These are phyloP conservation scores for Paecilomyces formosus DNA, from an alignment of 2,329 filamentous ascomycete species.

Conservation along the genomic window DNA sequence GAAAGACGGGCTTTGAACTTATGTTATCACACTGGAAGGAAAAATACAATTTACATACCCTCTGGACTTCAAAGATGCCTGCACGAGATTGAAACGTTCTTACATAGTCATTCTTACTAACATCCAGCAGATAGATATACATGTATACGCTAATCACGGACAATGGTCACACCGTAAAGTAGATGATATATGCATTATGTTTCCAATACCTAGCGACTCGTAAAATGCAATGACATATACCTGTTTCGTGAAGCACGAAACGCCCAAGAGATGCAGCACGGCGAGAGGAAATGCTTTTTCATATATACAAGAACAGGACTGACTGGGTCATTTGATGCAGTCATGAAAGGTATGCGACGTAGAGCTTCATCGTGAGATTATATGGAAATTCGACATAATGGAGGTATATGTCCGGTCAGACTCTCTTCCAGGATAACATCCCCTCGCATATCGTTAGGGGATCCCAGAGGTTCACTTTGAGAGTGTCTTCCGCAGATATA, in stretches of 20 bases:
- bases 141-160: too few species aligned
- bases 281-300: too few species aligned
- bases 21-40: not conserved
- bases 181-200: too few species aligned
- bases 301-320: too few species aligned
- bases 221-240: not conserved
- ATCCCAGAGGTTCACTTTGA: slow-evolving; percentile 16
- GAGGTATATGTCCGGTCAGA: slow-evolving; percentile 11
- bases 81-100: not conserved
- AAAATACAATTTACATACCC: not conserved
- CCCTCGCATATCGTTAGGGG: slow-evolving; percentile 18
- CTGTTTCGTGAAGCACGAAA: not conserved
- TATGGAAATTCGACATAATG: too few species aligned
- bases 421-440: slow-evolving; percentile 23
- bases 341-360: too few species aligned
- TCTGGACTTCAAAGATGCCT: not conserved
- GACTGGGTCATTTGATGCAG: too few species aligned
- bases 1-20: not conserved
- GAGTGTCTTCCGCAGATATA: not conserved
- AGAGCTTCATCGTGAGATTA: too few species aligned
- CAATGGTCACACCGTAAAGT: too few species aligned
- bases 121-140: not conserved
- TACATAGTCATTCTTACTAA: not conserved
- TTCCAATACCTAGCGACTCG: too few species aligned
- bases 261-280: too few species aligned